Percentiles rank a stretch among this genome's conserved stretches.
phyloP scores from a whole-genome alignment of 176 grass and related monocot genomes.

The Panicum miliaceum region DNA sequence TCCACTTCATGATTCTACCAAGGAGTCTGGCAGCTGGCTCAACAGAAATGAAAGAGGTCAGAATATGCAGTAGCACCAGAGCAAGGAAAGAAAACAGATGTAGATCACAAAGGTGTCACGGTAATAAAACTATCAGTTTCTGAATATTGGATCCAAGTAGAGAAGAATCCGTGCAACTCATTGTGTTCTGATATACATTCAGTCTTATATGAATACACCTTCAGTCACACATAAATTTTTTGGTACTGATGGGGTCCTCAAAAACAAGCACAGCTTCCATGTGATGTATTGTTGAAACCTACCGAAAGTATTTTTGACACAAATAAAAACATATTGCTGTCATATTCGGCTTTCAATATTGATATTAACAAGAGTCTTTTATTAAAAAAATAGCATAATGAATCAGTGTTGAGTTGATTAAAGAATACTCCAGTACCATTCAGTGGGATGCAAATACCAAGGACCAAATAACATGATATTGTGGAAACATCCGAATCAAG shows the following conservation, averaged over 20 bases:
- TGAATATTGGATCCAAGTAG: background rate
- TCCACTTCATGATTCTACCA: conserved; percentile 52
- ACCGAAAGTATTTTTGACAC: background rate
- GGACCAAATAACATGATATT: background rate
- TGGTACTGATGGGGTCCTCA: background rate
- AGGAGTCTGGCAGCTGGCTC: background rate
- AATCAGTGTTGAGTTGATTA: background rate
- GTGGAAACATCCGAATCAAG: background rate
- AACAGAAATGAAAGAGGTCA: conserved; percentile 27
- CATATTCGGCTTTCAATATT: background rate
- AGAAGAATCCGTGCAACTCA: background rate
- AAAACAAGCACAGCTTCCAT: background rate
- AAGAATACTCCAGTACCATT: background rate
- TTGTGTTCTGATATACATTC: background rate
- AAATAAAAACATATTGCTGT: background rate
- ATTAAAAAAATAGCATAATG: conserved; percentile 8
- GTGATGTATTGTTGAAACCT: background rate
- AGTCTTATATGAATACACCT: conserved; percentile 8
- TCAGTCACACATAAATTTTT: background rate
- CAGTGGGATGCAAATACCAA: conserved; percentile 9
- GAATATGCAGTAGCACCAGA: background rate
- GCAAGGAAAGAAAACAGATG: background rate
- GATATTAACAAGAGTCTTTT: background rate
- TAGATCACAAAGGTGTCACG: background rate
- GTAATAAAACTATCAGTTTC: conserved; percentile 1